Base-by-base conservation (phyloP, 371 early-diverging fungal genomes). In the Nosema granulosis region DNA sequence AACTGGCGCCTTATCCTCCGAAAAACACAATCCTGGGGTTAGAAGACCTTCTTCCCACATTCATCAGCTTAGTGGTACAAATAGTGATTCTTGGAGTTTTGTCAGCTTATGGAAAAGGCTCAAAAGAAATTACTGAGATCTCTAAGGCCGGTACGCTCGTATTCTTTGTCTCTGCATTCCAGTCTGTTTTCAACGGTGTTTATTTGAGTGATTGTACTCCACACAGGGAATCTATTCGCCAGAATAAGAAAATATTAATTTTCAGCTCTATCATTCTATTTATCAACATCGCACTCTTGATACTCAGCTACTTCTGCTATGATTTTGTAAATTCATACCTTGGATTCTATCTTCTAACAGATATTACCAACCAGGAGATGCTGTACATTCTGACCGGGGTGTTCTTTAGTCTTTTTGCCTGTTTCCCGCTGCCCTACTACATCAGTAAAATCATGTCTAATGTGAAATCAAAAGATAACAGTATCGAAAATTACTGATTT, bases 141-240 rank as follows among this genome's bases (percentile, higher is more conserved):
- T 63, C 74, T 0, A 63, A 65, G 35, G 50, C 65, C 11, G 65
- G 65, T 4, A 65, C 63, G 38, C 34, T 74, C 13, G 34, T 74
- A n/a, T 74, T 74, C 38, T 74, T 65, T 52, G 56, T 31, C 26
- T 65, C 16, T 3, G 26, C 52, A 37, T 74, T 63, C 35, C 63
- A 65, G 18, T 65, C 50, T 54, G 34, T 74, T 20, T 51, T 74
- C 28, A 74, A 74, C 24, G 74, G 56, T 20, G 1, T 74, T 34
- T 74, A 74, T 52, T 65, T 74, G 32, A 74, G 63, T 26, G 65
- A 74, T n/a, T 50, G 54, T n/a, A 26, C 22, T 29, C 74, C 74
- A 4, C 56, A 74, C 51, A 49, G 74, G 29, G 65, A 74, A 65
- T 29, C n/a, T 13, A 35, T 63, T 28, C 18, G 13, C 54, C 6